A percentile compares a stretch with the other conserved stretches of the same genome.
Evolutionary conservation across 164 flowering plant species (phyloP).

Genomic region (Chimonanthus salicifolius): DNA sequence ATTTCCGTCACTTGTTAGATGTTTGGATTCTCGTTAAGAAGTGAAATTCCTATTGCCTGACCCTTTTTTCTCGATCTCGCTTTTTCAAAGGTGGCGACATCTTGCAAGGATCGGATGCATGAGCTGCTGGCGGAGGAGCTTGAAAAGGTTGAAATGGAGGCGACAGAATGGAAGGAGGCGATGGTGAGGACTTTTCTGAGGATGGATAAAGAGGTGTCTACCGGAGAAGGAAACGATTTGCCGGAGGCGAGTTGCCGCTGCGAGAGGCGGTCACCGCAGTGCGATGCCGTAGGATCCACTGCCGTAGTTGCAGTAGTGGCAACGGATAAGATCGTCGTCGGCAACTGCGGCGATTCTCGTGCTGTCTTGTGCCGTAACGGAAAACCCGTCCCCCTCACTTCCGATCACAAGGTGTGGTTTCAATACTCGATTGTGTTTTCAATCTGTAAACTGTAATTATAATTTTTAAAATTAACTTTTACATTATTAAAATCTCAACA

Average conservation of each 20-base stretch:
- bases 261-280: constrained; percentile 65
- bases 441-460: no score
- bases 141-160: constrained; percentile 7
- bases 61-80: background rate
- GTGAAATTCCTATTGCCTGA: background rate
- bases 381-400: constrained; percentile 51
- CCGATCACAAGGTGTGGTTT: constrained; percentile 55
- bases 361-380: constrained; percentile 78
- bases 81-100: constrained; percentile 60
- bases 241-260: constrained; percentile 51
- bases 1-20: no score
- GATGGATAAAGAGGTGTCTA: constrained; percentile 59
- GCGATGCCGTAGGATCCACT: constrained; percentile 91
- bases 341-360: constrained; percentile 88
- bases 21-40: background rate
- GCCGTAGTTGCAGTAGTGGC: constrained; percentile 76
- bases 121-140: constrained; percentile 65
- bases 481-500: no score
- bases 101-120: constrained; percentile 64
- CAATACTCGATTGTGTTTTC: no score
- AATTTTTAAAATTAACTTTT: no score
- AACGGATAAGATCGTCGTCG: constrained; percentile 60
- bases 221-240: constrained; percentile 5
- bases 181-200: constrained; percentile 55
- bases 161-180: constrained; percentile 34